Conservation (phyloP, 225 moss, liverwort and hornwort species). For the Marchantia polymorpha region DNA sequence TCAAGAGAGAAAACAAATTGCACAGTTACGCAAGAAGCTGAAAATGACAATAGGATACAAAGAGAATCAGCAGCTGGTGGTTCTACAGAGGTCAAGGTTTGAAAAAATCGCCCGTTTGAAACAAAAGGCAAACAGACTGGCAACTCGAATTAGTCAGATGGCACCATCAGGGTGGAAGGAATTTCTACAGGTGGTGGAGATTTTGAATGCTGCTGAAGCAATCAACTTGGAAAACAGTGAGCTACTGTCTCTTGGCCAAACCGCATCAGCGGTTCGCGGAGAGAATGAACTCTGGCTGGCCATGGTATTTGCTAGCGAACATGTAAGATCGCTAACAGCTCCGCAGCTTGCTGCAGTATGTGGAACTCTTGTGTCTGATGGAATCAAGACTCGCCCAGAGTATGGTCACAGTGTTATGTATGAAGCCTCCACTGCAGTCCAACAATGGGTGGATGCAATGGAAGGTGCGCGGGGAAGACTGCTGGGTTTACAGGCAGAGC, state of each 20-base stretch:
- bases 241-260: constrained; percentile 74
- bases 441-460: constrained; percentile 66
- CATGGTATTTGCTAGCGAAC: constrained; percentile 59
- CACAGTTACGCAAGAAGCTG: constrained; percentile 64
- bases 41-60: constrained; percentile 71
- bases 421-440: constrained; percentile 66
- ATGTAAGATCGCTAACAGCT: constrained; percentile 57
- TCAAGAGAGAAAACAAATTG: constrained; percentile 63
- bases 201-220: constrained; percentile 75
- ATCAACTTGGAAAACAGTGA: constrained; percentile 60
- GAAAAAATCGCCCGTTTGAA: constrained; percentile 66
- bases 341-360: constrained; percentile 92
- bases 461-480: constrained; percentile 58
- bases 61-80: constrained; percentile 64
- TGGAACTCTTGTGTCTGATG: constrained; percentile 87
- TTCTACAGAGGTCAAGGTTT: constrained; percentile 60
- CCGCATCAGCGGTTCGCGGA: constrained; percentile 74
- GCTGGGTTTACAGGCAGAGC: constrained; percentile 55
- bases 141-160: constrained; percentile 75
- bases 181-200: constrained; percentile 84
- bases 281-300: constrained; percentile 95
- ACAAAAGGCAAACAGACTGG: constrained; percentile 58
- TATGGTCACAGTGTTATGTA: constrained; percentile 61
- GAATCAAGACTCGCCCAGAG: constrained; percentile 75
- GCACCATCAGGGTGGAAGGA: constrained; percentile 99